Percentiles rank a stretch among this genome's conserved stretches.
Evolutionary conservation across 2,329 filamentous ascomycete genomes (phyloP).

Genomic region (Aaosphaeria arxii): DNA sequence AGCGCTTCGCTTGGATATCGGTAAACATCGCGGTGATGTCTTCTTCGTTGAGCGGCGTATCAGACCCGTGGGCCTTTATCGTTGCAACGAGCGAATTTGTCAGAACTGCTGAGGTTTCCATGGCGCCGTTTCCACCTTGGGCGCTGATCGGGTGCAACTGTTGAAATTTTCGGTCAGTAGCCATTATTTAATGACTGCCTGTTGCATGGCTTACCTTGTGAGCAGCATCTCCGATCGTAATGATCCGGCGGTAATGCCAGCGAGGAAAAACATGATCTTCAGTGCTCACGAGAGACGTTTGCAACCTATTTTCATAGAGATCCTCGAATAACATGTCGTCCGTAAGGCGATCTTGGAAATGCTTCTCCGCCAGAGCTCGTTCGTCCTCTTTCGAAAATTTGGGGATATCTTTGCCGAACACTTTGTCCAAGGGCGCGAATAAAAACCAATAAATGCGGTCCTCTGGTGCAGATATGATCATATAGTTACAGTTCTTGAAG

Average conservation of each 20-base stretch:
- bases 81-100: not conserved
- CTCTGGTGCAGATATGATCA: not conserved
- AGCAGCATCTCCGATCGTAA: not conserved
- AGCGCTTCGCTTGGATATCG: too few relatives aligned
- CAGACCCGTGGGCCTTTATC: too few relatives aligned
- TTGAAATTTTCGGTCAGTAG: not conserved
- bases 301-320: not conserved
- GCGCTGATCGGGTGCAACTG: not conserved
- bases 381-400: not conserved
- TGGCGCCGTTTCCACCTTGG: not conserved
- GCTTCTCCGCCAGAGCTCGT: not conserved
- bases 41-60: too few relatives aligned
- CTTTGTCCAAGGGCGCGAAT: not conserved
- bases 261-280: not conserved
- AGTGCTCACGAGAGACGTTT: not conserved
- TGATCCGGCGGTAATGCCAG: not conserved
- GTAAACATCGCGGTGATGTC: too few relatives aligned
- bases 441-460: not conserved
- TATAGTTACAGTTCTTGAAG: not conserved
- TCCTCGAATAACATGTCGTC: not conserved
- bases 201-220: not conserved
- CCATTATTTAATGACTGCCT: not conserved
- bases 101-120: not conserved
- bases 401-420: not conserved
- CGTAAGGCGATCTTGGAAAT: not conserved